These are phyloP conservation scores for Solanum hybrid DNA, from an alignment of 305 asterid species.

Conservation along the genomic window DNA sequence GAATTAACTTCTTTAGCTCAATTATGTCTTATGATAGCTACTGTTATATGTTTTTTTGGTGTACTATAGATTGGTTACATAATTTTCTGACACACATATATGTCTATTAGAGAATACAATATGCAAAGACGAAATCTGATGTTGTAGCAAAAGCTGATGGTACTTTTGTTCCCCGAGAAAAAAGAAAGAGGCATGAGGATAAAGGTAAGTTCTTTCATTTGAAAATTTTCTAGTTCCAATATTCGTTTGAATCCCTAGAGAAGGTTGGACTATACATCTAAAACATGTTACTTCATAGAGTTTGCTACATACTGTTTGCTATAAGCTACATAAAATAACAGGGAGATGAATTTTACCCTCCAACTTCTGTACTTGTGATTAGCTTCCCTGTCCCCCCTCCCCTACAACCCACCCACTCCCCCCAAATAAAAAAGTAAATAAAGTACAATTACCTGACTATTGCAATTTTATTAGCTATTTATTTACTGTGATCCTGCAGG, in stretches of 20 bases:
- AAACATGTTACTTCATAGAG: not conserved
- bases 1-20: not conserved
- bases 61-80: not conserved
- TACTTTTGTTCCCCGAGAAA: conserved; percentile 88
- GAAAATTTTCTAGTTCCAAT: not conserved
- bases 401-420: not conserved
- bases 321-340: not conserved
- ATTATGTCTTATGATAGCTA: not conserved
- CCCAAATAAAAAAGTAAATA: not conserved
- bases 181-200: conserved; percentile 87
- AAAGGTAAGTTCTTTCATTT: conserved; percentile 41
- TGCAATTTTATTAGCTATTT: not conserved
- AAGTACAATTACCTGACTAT: not conserved
- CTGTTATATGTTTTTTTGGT: not conserved
- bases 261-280: not conserved
- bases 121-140: conserved; percentile 94
- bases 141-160: conserved; percentile 86
- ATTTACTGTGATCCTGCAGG: conserved; percentile 36
- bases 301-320: not conserved
- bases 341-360: not conserved
- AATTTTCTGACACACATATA: not conserved
- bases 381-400: not conserved
- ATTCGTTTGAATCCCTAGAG: not conserved
- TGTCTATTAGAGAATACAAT: conserved; percentile 67
- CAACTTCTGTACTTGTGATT: not conserved